Percentiles rank a stretch among this genome's conserved stretches.
Conservation (phyloP, 768 basidiomycete genomes). For the Rhizopogon roseolus region DNA sequence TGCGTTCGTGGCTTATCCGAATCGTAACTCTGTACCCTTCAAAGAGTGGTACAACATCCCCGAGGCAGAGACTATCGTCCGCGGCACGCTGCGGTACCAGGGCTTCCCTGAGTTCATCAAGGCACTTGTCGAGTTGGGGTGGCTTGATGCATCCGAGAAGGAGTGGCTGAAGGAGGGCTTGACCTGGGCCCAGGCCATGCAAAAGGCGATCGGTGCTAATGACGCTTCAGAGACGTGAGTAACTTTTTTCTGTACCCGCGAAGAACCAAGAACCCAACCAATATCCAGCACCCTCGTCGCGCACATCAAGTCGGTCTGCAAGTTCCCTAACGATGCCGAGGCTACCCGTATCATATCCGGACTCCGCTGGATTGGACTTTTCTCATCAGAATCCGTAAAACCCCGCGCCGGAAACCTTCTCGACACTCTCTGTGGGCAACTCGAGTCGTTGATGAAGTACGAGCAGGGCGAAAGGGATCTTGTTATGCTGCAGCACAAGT, state of each 20-base stretch:
- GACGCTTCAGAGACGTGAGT: constrained; percentile 65
- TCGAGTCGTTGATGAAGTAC: constrained; percentile 93
- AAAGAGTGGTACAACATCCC: constrained; percentile 88
- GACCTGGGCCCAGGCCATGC: constrained; percentile 82
- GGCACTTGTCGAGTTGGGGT: constrained; percentile 82
- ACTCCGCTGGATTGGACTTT: constrained; percentile 89
- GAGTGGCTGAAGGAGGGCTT: constrained; percentile 72
- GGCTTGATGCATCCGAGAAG: constrained; percentile 72
- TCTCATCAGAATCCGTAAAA: constrained; percentile 62
- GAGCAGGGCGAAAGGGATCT: constrained; percentile 88
- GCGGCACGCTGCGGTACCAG: constrained; percentile 92
- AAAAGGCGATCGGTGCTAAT: constrained; percentile 65
- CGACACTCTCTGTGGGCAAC: constrained; percentile 86
- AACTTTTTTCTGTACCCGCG: not conserved
- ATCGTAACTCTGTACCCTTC: constrained; percentile 91
- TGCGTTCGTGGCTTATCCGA: constrained; percentile 95
- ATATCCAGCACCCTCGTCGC: constrained; percentile 61
- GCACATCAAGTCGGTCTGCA: constrained; percentile 63
- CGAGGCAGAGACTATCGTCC: constrained; percentile 87
- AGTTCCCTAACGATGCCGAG: constrained; percentile 71
- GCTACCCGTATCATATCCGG: constrained; percentile 80
- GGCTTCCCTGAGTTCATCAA: constrained; percentile 96
- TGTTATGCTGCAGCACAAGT: constrained; percentile 98
- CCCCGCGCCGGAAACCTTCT: constrained; percentile 74
- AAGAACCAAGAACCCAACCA: not conserved